Conservation (phyloP, 306 rosid species). For the Prunus salicina region DNA sequence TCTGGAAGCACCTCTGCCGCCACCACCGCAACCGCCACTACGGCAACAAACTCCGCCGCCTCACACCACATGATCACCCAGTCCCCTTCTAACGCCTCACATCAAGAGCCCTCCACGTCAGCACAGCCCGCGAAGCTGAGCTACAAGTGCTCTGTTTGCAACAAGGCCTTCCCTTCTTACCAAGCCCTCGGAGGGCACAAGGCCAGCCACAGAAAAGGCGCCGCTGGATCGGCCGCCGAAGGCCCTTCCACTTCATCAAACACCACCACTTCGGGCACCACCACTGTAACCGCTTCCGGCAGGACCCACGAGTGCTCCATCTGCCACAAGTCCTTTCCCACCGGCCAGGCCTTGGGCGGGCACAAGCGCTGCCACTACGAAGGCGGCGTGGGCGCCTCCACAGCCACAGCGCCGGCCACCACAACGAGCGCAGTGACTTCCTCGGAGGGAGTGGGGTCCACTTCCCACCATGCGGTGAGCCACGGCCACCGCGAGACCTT, state of each 20-base stretch:
- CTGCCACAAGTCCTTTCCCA: slow-evolving; percentile 87
- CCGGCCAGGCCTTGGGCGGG: slow-evolving; percentile 96
- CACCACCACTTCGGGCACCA: slow-evolving; percentile 44
- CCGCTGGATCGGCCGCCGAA: slow-evolving; percentile 24
- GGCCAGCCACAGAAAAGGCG: slow-evolving; percentile 78
- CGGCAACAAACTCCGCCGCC: not conserved
- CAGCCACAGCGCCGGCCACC: slow-evolving; percentile 23
- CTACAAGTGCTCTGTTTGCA: slow-evolving; percentile 89
- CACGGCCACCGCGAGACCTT: slow-evolving; percentile 57
- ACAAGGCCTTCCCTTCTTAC: slow-evolving; percentile 76
- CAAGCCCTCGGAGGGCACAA: slow-evolving; percentile 98
- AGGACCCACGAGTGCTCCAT: slow-evolving; percentile 80
- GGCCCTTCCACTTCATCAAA: slow-evolving; percentile 68
- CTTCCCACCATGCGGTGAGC: slow-evolving; percentile 46
- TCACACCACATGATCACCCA: not conserved
- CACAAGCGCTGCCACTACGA: slow-evolving; percentile 99
- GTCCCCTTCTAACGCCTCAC: slow-evolving; percentile 1
- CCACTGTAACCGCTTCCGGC: slow-evolving; percentile 42
- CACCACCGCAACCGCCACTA: not conserved
- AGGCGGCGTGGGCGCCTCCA: slow-evolving; percentile 40
- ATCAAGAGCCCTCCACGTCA: slow-evolving; percentile 32
- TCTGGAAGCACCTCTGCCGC: not conserved
- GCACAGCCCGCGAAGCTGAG: slow-evolving; percentile 24
- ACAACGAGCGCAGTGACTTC: slow-evolving; percentile 54
- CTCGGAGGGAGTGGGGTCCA: slow-evolving; percentile 84